Base-by-base conservation (phyloP, 2,329 filamentous ascomycete species). In the Ophiostoma ulmi region DNA sequence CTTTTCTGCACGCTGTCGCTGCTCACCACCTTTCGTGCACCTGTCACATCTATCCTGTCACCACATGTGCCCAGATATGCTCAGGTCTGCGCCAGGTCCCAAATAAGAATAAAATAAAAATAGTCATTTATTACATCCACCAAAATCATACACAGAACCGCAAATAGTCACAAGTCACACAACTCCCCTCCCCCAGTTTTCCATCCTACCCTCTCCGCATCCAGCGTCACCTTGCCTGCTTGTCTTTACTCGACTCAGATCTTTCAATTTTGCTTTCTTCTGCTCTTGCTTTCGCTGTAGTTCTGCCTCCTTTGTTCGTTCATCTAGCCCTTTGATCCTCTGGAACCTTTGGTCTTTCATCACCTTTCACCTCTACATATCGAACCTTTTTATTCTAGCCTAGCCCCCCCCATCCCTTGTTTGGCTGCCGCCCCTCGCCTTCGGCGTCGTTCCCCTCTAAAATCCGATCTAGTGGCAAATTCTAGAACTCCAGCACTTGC, bases 391-490 rank as follows among this genome's bases (percentile, higher is more conserved):
- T 67, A 55, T 69, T 17, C 31, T 39, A 39, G 63, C 11, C 36
- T 39, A 36, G 20, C 20, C 17, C 61, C 39, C 26, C 26, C 68
- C 52, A 64, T 55, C 68, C 65, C 63, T 38, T 67, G 38, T 11
- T 66, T 70, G 68, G 52, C n/a, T 68, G 20, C 38, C 63, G 70
- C 68, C 69, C 39, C 39, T 70, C 67, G 67, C 69, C 26, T 44
- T 70, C 67, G 67, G 63, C 66, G 63, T 38, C 17, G 70, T 64
- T 41, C 66, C 48, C 58, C 58, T 35, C 69, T 72, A 72, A 73
- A 73, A 69, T 70, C 72, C 70, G 72, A 68, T 48, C 36, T 52
- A 63, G 70, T 72, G 72, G 72, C 70, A 63, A 72, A 72, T 65
- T 35, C 61, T 65, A 20, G 63, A 65, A 70, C 61, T 67, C 17